Conservation (phyloP, 352 stramenopile species). For the Pythium plurisporium region DNA sequence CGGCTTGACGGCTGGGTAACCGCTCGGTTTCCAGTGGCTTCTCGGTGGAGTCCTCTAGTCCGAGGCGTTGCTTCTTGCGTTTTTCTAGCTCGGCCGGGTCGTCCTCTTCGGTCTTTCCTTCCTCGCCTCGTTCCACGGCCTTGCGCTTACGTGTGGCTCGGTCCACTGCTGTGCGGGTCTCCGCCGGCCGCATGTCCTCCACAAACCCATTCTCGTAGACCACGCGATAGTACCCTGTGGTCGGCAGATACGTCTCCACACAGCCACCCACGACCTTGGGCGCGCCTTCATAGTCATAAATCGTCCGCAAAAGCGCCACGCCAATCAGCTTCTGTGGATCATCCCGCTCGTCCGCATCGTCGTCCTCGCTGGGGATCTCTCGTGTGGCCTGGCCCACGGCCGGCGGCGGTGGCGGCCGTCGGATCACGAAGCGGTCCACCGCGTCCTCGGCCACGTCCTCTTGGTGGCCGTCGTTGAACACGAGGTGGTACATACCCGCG, state of each 20-base stretch:
- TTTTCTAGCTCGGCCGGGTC: slow-evolving; percentile 23
- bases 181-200: slow-evolving; percentile 38
- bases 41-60: slow-evolving; percentile 15
- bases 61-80: neutral
- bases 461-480: slow-evolving; percentile 47
- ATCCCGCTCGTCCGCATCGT: neutral
- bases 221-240: slow-evolving; percentile 41
- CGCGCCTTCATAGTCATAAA: no score
- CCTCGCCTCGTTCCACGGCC: neutral
- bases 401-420: slow-evolving; percentile 1
- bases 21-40: slow-evolving; percentile 39
- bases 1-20: slow-evolving; percentile 39
- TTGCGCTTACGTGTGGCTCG: slow-evolving; percentile 18
- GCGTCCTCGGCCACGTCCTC: slow-evolving; percentile 29
- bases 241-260: slow-evolving; percentile 43
- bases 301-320: slow-evolving; percentile 25
- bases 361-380: neutral
- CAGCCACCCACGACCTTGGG: slow-evolving; percentile 39
- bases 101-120: slow-evolving; percentile 11
- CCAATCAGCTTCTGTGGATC: slow-evolving; percentile 47
- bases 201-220: slow-evolving; percentile 39
- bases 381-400: neutral
- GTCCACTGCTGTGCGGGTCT: slow-evolving; percentile 26
- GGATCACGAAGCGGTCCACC: slow-evolving; percentile 41
- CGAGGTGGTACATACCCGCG: slow-evolving; percentile 41